Base-by-base conservation (phyloP, 192 early-diverging fungal genomes). In the Backusella westeae region DNA sequence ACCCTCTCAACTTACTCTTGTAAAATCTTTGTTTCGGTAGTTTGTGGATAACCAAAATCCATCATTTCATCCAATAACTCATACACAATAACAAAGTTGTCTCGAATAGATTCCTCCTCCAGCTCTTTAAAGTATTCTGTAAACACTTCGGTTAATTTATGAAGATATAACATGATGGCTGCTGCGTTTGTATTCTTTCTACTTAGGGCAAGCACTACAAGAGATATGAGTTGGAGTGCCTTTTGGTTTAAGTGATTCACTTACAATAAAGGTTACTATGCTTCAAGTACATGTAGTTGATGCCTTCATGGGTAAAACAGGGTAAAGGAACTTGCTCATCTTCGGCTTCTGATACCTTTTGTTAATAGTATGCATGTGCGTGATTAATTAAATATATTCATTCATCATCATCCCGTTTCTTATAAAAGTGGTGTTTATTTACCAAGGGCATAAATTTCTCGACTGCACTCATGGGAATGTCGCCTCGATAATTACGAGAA, bases 361-460 rank as follows among this genome's bases (percentile, higher is more conserved):
- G 32, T 26, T 38, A 23, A 23, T 10, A 44, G 39, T n/a, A 49
- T 14, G 4, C 26, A 4, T 41, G 35, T 70, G 21, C 44, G 69
- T 46, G 19, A 32, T 34, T 46, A 29, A 46, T 44, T 44, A 14
- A 21, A 21, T 9, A 14, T 15, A 19, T 21, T 63, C 23, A 59
- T 59, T 63, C 23, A 59, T 59, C 53, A 63, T 53, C 49, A 52
- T 21, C 4, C 7, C n/a, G 19, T 8, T 53, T 53, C 52, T 59
- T 32, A 32, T 32, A 32, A 3, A 32, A 3, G 32, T 32, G 32
- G 32, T 0, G 32, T 32, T 32, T 32, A 32, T 74, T 63, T 77
- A 99, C 88, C 80, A 99, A 83, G 14, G 96, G 96, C 96, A 99
- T 96, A 82, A 99, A 99, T 83, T 96, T 96, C 65, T 99, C 98